Evolutionary conservation across 2,329 filamentous ascomycete genomes (phyloP).

Genomic region (Esteya vermicola): DNA sequence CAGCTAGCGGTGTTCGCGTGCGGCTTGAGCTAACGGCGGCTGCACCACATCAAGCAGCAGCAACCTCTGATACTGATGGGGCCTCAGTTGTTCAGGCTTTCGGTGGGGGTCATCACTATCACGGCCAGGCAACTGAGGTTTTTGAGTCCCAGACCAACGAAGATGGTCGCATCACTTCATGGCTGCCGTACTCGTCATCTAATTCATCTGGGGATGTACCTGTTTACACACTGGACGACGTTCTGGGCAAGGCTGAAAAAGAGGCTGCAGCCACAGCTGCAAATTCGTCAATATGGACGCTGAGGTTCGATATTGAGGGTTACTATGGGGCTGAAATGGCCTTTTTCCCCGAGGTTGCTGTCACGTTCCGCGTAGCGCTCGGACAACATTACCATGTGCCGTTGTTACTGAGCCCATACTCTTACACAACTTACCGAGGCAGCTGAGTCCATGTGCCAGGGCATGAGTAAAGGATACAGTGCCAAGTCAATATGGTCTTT

Average conservation of each 20-base stretch:
- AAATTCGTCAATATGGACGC: slow-evolving; percentile 57
- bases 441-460: slow-evolving; percentile 30
- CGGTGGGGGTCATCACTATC: slow-evolving; percentile 14
- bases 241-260: slow-evolving; percentile 27
- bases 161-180: slow-evolving; percentile 60
- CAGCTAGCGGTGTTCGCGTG: slow-evolving; percentile 52
- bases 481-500: background rate
- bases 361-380: slow-evolving; percentile 35
- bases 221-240: slow-evolving; percentile 42
- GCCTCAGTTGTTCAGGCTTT: slow-evolving; percentile 3
- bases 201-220: slow-evolving; percentile 40
- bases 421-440: slow-evolving; percentile 70
- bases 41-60: slow-evolving; percentile 9
- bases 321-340: slow-evolving; percentile 52
- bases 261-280: slow-evolving; percentile 12
- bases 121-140: slow-evolving; percentile 24
- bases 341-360: slow-evolving; percentile 46
- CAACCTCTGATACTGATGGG: slow-evolving; percentile 16
- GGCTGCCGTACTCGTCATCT: slow-evolving; percentile 44
- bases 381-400: slow-evolving; percentile 69
- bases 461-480: background rate
- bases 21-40: slow-evolving; percentile 35
- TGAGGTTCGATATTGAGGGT: slow-evolving; percentile 56
- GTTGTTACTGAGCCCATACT: slow-evolving; percentile 61
- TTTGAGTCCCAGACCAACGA: slow-evolving; percentile 59